Conservation (phyloP, 2,329 filamentous ascomycete species). For the Fusarium sp. region DNA sequence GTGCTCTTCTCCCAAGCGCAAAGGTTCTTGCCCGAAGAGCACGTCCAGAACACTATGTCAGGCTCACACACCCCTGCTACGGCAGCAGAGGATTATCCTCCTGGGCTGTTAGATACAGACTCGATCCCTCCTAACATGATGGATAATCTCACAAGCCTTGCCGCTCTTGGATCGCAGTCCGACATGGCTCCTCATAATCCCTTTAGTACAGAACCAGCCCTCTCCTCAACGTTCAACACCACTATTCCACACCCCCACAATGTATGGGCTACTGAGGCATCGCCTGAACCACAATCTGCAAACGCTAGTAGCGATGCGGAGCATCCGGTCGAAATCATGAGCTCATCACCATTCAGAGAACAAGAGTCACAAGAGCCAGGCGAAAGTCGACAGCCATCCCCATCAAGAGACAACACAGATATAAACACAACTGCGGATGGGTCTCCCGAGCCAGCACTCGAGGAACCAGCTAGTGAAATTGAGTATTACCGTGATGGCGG, state of each 20-base stretch:
- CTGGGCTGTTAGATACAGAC: constrained; percentile 39
- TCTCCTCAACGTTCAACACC: constrained; percentile 23
- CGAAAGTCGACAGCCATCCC: constrained; percentile 18
- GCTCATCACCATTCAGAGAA: constrained; percentile 40
- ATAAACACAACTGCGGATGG: constrained; percentile 6
- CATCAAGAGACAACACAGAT: constrained; percentile 10
- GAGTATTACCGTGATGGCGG: constrained; percentile 46
- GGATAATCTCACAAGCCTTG: constrained; percentile 22
- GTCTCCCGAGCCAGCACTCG: constrained; percentile 21
- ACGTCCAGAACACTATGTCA: constrained; percentile 11
- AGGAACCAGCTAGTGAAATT: constrained; percentile 35
- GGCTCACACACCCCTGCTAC: constrained; percentile 18
- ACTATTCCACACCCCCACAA: constrained; percentile 17
- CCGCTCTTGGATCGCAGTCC: constrained; percentile 19
- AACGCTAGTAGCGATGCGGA: constrained; percentile 33
- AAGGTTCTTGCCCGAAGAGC: constrained; percentile 24
- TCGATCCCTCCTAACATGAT: constrained; percentile 10
- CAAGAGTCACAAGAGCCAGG: constrained; percentile 20
- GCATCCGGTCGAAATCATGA: constrained; percentile 42
- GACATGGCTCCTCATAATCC: constrained; percentile 1
- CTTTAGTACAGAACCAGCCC: constrained; percentile 25
- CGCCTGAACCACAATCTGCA: constrained; percentile 21
- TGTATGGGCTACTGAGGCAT: constrained; percentile 23
- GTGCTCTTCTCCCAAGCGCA: constrained; percentile 35
- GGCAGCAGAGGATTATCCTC: constrained; percentile 37